phyloP scores from a whole-genome alignment of 2,329 filamentous ascomycete genomes.

The Trichoderma sp. region DNA sequence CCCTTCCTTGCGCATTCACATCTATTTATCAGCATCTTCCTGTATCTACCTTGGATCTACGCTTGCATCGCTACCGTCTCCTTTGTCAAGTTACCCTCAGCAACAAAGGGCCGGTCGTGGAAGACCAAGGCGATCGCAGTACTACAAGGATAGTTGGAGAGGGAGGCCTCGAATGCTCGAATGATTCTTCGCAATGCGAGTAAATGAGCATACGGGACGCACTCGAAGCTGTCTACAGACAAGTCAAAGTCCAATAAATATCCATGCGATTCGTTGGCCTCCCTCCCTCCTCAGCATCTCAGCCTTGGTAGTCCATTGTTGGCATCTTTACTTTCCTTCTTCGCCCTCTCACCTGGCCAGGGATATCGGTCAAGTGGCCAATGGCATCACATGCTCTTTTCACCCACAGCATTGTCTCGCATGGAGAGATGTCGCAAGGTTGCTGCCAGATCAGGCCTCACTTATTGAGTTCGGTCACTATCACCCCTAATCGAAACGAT shows the following conservation, averaged over 20 bases:
- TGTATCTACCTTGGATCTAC: neutral
- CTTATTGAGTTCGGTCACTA: neutral
- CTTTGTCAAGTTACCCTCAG: neutral
- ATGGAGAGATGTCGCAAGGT: neutral
- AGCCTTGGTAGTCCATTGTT: neutral
- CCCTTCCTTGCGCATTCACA: no score
- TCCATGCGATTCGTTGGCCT: no score
- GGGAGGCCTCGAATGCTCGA: neutral
- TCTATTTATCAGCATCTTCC: neutral
- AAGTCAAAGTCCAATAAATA: neutral
- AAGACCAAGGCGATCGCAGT: no score
- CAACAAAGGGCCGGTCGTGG: neutral
- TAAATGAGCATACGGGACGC: neutral
- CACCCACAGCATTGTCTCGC: neutral
- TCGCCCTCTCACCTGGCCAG: conserved; percentile 12
- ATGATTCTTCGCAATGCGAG: neutral
- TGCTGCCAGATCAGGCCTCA: neutral
- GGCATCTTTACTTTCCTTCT: neutral
- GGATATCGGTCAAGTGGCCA: neutral
- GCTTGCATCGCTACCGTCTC: neutral
- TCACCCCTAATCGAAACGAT: neutral
- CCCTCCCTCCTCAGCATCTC: neutral
- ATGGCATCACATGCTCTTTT: conserved; percentile 16
- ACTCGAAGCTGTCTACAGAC: no score
- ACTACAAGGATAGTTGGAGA: neutral